Conservation (phyloP, 176 grass and related monocot genomes). For the Aegilops longissima region DNA sequence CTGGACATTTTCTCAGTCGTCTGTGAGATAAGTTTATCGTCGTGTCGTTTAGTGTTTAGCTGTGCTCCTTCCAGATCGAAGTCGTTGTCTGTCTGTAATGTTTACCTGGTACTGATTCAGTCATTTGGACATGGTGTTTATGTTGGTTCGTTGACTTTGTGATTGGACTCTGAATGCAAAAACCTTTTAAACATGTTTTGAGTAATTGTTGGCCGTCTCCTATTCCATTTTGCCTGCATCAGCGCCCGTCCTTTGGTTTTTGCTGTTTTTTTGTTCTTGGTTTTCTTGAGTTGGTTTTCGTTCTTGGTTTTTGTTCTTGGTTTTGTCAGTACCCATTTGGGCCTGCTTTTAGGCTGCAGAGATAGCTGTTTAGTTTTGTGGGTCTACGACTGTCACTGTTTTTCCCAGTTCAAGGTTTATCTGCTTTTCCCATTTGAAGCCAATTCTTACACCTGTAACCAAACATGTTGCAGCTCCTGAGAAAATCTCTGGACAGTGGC, state of each 20-base stretch:
- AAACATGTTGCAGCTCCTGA: too few species aligned
- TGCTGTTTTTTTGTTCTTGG: not conserved
- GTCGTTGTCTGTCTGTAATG: slow-evolving; percentile 26
- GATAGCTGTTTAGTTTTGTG: too few species aligned
- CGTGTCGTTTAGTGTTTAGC: slow-evolving; percentile 39
- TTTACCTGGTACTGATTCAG: slow-evolving; percentile 29
- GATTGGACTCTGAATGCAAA: slow-evolving; percentile 25
- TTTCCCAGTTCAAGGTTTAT: too few species aligned
- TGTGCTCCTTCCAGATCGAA: slow-evolving; percentile 10
- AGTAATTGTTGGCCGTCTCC: not conserved
- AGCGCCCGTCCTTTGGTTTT: not conserved
- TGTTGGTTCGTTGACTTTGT: slow-evolving; percentile 22
- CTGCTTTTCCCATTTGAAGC: too few species aligned
- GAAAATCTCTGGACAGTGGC: not conserved
- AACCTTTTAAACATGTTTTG: not conserved
- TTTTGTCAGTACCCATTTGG: too few species aligned
- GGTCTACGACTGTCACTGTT: too few species aligned
- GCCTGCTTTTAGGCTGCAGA: not conserved
- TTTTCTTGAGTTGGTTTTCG: not conserved
- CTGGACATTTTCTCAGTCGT: not conserved
- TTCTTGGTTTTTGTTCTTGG: too few species aligned
- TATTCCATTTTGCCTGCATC: not conserved
- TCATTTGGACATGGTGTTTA: slow-evolving; percentile 26
- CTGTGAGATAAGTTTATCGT: slow-evolving; percentile 25
- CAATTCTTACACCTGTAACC: too few species aligned